Evolutionary conservation across 2,329 filamentous ascomycete genomes (phyloP).

Genomic region (Zymoseptoria pseudotritici): DNA sequence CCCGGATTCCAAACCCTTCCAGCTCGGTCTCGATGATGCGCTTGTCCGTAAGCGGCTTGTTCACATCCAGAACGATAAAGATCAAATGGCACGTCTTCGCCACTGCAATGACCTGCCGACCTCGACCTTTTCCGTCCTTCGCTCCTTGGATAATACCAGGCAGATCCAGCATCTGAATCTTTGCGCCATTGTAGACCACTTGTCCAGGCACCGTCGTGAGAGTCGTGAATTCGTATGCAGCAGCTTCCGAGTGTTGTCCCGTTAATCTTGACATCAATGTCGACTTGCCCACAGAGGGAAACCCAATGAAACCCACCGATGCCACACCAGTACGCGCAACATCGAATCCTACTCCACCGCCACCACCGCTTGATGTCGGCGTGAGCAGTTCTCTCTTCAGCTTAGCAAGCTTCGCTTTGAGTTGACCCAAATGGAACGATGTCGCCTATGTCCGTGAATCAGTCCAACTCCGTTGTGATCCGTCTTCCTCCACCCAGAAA

Average conservation of each 20-base stretch:
- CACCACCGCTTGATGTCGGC: conserved; percentile 69
- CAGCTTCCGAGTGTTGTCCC: conserved; percentile 92
- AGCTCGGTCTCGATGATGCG: conserved; percentile 88
- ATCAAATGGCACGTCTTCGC: conserved; percentile 98
- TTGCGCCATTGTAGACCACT: conserved; percentile 91
- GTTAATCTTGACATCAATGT: conserved; percentile 93
- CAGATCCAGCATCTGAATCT: conserved; percentile 95
- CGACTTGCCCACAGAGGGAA: conserved; percentile 96
- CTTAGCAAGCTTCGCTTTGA: conserved; percentile 98
- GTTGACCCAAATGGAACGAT: conserved; percentile 52
- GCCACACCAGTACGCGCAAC: conserved; percentile 96
- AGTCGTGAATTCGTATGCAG: conserved; percentile 97
- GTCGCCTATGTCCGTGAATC: conserved; percentile 20
- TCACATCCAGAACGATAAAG: conserved; percentile 96
- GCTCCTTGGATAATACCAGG: conserved; percentile 98
- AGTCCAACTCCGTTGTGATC: background rate
- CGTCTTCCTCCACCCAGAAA: background rate
- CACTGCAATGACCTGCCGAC: conserved; percentile 96
- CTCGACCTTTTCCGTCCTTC: conserved; percentile 95
- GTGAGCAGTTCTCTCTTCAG: conserved; percentile 92
- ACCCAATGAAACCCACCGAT: conserved; percentile 95
- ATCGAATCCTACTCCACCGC: conserved; percentile 80
- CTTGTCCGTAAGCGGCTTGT: conserved; percentile 97
- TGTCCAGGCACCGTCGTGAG: conserved; percentile 95
- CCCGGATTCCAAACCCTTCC: conserved; percentile 93